These are phyloP conservation scores for Arthrobotrys pseudoclavata DNA, from an alignment of 2,329 filamentous ascomycete species.

Conservation along the genomic window DNA sequence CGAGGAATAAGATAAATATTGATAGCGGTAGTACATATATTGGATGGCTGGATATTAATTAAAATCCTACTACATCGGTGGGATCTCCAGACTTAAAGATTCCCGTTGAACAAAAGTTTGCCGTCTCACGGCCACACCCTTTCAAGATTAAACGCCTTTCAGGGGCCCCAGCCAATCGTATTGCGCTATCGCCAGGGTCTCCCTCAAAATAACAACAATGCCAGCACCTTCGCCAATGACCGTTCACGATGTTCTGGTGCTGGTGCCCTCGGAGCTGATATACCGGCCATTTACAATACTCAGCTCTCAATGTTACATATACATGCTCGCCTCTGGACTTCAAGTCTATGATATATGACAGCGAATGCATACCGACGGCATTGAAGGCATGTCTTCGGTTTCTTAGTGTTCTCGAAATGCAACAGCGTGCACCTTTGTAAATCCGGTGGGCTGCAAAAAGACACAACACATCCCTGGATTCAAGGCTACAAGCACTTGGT, in stretches of 20 bases:
- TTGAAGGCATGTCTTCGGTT: background rate
- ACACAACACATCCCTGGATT: background rate
- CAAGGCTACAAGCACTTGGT: background rate
- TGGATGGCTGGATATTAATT: slow-evolving; percentile 32
- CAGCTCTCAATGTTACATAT: background rate
- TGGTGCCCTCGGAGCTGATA: slow-evolving; percentile 7
- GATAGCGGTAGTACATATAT: background rate
- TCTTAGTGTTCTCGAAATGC: background rate
- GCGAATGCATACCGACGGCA: background rate
- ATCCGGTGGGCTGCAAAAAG: no score
- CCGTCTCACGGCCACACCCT: slow-evolving; percentile 28
- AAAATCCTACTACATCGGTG: background rate
- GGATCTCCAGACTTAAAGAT: background rate
- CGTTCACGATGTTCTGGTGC: background rate
- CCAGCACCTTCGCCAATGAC: slow-evolving; percentile 32
- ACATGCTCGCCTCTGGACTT: background rate
- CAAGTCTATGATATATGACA: background rate
- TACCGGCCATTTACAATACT: slow-evolving; percentile 21
- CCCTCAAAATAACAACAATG: slow-evolving; percentile 59
- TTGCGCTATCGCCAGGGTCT: slow-evolving; percentile 27
- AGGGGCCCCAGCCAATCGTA: slow-evolving; percentile 43
- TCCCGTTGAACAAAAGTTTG: background rate
- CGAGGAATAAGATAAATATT: background rate
- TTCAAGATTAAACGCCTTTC: slow-evolving; percentile 58
- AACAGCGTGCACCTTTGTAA: background rate